These are phyloP conservation scores for Cardamine resedifolia DNA, from an alignment of 345 rosid species.

Conservation along the genomic window DNA sequence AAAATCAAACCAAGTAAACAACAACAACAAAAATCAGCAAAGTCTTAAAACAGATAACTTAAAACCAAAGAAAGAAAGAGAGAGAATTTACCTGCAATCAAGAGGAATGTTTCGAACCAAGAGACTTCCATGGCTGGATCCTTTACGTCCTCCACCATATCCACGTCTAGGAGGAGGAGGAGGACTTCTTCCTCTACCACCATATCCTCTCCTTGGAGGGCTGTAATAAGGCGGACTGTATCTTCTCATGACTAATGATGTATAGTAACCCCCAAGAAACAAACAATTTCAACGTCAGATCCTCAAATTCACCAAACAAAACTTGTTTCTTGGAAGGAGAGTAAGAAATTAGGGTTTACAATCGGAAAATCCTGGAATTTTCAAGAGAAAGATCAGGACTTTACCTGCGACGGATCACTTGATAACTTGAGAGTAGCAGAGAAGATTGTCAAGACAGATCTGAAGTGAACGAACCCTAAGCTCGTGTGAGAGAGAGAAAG, in stretches of 20 bases:
- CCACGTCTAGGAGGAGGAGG: slow-evolving; percentile 66
- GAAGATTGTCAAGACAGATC: slow-evolving; percentile 26
- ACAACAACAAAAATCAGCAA: background rate
- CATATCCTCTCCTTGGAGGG: slow-evolving; percentile 93
- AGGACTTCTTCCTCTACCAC: slow-evolving; percentile 74
- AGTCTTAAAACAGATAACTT: background rate
- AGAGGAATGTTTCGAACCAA: slow-evolving; percentile 92
- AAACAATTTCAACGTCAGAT: slow-evolving; percentile 14
- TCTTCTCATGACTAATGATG: slow-evolving; percentile 68
- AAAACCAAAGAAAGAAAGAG: background rate
- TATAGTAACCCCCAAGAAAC: background rate
- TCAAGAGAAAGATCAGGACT: background rate
- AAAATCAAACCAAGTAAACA: background rate
- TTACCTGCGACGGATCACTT: slow-evolving; percentile 20
- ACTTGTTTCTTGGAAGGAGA: background rate
- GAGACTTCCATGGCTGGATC: slow-evolving; percentile 73
- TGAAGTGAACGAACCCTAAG: slow-evolving; percentile 28
- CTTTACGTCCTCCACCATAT: slow-evolving; percentile 84
- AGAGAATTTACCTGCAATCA: slow-evolving; percentile 68
- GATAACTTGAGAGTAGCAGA: background rate
- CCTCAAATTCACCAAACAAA: background rate
- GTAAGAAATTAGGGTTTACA: slow-evolving; percentile 5
- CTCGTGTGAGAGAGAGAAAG: background rate
- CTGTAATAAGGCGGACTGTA: slow-evolving; percentile 71
- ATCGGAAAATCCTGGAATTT: background rate